A percentile compares a stretch with the other conserved stretches of the same genome.
Evolutionary conservation across 2,329 filamentous ascomycete species (phyloP).

Genomic region (Penicillium sp.): DNA sequence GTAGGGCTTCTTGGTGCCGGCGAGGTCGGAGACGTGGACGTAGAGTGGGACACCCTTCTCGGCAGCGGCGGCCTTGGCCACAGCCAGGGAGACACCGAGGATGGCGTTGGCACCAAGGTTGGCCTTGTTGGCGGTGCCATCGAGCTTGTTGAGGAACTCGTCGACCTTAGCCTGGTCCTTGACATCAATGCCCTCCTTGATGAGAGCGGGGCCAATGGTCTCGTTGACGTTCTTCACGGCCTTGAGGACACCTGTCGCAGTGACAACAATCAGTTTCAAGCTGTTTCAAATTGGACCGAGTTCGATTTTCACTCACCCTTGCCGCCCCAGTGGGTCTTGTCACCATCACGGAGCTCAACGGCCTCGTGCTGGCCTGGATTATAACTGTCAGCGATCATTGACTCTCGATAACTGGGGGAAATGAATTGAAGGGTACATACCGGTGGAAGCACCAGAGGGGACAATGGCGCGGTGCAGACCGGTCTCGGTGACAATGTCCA

Average conservation of each 20-base stretch:
- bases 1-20: conserved; percentile 87
- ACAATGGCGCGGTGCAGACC: conserved; percentile 97
- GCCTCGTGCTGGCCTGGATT: conserved; percentile 78
- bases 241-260: conserved; percentile 62
- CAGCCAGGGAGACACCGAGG: conserved; percentile 77
- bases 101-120: conserved; percentile 88
- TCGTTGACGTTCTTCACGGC: conserved; percentile 84
- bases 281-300: neutral
- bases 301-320: conserved; percentile 58
- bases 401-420: neutral
- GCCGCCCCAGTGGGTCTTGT: conserved; percentile 81
- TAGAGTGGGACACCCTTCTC: conserved; percentile 87
- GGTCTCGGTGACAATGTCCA: conserved; percentile 93
- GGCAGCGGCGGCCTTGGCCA: conserved; percentile 85
- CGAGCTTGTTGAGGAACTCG: conserved; percentile 79
- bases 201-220: conserved; percentile 74
- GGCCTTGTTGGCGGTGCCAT: conserved; percentile 82
- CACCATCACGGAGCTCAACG: conserved; percentile 84
- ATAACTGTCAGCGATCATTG: conserved; percentile 21
- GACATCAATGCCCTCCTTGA: conserved; percentile 78
- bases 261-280: conserved; percentile 1
- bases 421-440: conserved; percentile 51
- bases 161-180: conserved; percentile 84
- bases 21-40: conserved; percentile 81
- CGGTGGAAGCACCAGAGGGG: conserved; percentile 92